Conservation (phyloP, 441 rosid species). For the Croton setiger region DNA sequence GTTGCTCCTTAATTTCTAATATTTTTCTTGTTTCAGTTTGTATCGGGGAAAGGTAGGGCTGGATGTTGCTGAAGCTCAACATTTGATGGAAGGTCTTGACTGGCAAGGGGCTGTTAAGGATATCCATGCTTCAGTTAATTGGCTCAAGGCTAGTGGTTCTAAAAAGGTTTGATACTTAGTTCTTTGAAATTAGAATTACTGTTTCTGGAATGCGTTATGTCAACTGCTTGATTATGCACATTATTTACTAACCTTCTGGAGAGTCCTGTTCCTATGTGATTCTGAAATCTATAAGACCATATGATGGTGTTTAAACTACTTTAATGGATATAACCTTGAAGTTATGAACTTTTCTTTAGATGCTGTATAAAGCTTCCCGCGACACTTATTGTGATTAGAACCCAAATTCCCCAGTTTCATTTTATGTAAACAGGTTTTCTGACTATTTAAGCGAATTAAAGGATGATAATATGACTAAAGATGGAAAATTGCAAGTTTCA, state of each 20-base stretch:
- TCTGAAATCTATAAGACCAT: not conserved
- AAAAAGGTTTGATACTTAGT: constrained; percentile 49
- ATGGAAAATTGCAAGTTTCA: no score
- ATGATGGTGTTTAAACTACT: not conserved
- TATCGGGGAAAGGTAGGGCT: constrained; percentile 93
- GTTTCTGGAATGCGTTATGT: not conserved
- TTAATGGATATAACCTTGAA: not conserved
- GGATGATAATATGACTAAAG: no score
- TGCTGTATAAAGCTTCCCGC: not conserved
- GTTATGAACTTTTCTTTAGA: not conserved
- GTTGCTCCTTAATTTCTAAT: not conserved
- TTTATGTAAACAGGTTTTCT: not conserved
- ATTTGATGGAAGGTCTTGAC: constrained; percentile 88
- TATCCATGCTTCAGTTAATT: constrained; percentile 70
- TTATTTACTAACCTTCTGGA: not conserved
- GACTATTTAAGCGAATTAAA: not conserved
- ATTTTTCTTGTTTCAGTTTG: constrained; percentile 40
- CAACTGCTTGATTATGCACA: not conserved
- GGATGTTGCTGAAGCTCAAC: constrained; percentile 91
- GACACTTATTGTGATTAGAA: no score
- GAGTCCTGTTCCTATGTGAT: not conserved
- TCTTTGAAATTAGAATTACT: not conserved
- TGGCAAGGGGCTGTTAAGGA: constrained; percentile 96
- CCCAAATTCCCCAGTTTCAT: no score
- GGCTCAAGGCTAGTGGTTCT: constrained; percentile 90